phyloP scores from a whole-genome alignment of 306 rosid genomes.

The Adenanthera pavonina region DNA sequence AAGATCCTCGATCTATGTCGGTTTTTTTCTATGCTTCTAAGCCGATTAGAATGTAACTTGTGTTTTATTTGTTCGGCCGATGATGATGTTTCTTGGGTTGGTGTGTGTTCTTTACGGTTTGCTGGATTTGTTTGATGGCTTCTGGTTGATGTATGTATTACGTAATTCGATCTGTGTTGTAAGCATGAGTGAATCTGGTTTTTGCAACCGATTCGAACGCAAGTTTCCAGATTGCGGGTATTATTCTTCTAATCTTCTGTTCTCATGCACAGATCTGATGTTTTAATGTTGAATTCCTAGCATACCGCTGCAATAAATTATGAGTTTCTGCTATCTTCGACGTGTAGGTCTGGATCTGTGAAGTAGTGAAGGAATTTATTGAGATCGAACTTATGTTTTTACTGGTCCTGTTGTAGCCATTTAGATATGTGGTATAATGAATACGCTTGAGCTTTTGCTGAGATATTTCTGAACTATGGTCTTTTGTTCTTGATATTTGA shows the following conservation, averaged over 20 bases:
- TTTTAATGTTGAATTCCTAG: background rate
- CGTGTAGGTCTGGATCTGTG: conserved; percentile 8
- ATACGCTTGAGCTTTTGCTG: background rate
- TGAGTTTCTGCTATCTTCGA: background rate
- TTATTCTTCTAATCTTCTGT: background rate
- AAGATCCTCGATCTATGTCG: background rate
- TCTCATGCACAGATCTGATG: conserved; percentile 10
- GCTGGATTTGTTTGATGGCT: background rate
- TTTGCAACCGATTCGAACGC: background rate
- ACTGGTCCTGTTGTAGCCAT: background rate
- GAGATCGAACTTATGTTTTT: background rate
- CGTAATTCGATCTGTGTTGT: background rate
- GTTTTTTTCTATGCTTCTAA: background rate
- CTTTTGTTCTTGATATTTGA: background rate
- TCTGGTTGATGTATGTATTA: background rate
- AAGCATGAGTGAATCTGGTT: background rate
- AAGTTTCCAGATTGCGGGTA: background rate
- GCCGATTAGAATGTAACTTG: background rate
- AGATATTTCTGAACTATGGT: background rate
- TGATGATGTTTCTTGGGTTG: background rate
- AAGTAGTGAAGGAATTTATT: background rate
- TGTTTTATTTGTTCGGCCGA: background rate
- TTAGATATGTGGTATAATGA: background rate
- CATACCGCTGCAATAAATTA: background rate
- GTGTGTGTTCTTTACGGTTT: background rate